Conservation (phyloP, 805 yeast species). For the Starmerella asiatica region DNA sequence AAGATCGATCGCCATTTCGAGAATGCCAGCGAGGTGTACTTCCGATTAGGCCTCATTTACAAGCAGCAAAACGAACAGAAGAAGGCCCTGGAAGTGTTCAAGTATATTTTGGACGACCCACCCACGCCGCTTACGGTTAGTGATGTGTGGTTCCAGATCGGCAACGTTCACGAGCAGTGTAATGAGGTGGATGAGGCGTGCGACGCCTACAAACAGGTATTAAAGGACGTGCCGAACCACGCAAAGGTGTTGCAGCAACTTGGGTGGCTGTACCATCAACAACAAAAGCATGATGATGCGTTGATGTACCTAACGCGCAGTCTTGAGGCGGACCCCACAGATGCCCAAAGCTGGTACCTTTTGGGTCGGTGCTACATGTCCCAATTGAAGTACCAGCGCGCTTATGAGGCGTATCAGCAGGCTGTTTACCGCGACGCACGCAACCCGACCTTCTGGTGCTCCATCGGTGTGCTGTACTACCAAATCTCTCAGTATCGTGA, state of each 20-base stretch:
- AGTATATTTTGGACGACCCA: conserved; percentile 77
- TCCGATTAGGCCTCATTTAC: conserved; percentile 89
- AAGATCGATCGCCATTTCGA: conserved; percentile 94
- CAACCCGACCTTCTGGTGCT: conserved; percentile 96
- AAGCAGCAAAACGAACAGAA: conserved; percentile 83
- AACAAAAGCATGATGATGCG: conserved; percentile 63
- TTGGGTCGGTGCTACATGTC: conserved; percentile 96
- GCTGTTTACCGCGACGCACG: conserved; percentile 94
- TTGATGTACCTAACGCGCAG: conserved; percentile 71
- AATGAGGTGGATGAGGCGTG: conserved; percentile 82
- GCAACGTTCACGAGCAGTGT: conserved; percentile 87
- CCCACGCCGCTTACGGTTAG: conserved; percentile 93
- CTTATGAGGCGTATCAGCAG: conserved; percentile 96
- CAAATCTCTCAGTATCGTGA: conserved; percentile 93
- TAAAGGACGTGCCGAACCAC: conserved; percentile 80
- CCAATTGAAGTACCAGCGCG: conserved; percentile 84
- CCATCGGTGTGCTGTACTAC: conserved; percentile 88
- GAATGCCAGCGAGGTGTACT: conserved; percentile 90
- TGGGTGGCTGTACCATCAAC: conserved; percentile 82
- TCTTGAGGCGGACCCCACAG: conserved; percentile 74
- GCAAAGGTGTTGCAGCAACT: conserved; percentile 92
- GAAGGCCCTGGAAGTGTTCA: conserved; percentile 86
- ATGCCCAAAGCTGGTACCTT: conserved; percentile 96
- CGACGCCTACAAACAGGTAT: conserved; percentile 89
- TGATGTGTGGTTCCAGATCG: conserved; percentile 98